Evolutionary conservation across 2,329 filamentous ascomycete species (phyloP).

Genomic region (Fusarium beomiforme): DNA sequence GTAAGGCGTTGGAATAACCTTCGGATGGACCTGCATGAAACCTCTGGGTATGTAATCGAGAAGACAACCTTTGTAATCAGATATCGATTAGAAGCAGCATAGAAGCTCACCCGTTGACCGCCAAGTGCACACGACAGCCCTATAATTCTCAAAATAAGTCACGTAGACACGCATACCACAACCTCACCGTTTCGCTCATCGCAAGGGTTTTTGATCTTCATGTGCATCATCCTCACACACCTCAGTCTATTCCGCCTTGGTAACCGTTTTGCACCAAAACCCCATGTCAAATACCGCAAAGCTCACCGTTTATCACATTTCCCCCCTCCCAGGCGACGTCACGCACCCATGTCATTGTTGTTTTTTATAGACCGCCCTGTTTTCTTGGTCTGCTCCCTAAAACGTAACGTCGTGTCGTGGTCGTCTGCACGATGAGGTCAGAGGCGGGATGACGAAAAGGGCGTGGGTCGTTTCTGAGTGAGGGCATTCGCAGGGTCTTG

Average conservation of each 20-base stretch:
- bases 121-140: neutral
- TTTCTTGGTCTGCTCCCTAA: slow-evolving; percentile 5
- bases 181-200: slow-evolving; percentile 1
- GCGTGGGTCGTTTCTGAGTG: slow-evolving; percentile 10
- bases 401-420: slow-evolving; percentile 5
- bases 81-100: slow-evolving; percentile 26
- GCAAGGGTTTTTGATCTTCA: neutral
- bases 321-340: neutral
- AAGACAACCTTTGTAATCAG: neutral
- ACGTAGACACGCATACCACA: neutral
- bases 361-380: slow-evolving; percentile 35
- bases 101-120: slow-evolving; percentile 11
- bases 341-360: slow-evolving; percentile 20
- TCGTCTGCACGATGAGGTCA: slow-evolving; percentile 46
- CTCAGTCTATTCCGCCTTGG: slow-evolving; percentile 6
- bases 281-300: slow-evolving; percentile 4
- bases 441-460: slow-evolving; percentile 42
- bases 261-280: slow-evolving; percentile 12
- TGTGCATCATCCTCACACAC: slow-evolving; percentile 15
- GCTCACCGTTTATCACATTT: neutral
- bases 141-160: neutral
- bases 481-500: slow-evolving; percentile 25
- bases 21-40: neutral
- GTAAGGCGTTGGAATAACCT: slow-evolving; percentile 35
- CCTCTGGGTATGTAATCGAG: neutral